A percentile compares a stretch with the other conserved stretches of the same genome.
Evolutionary conservation across 75 land plant genomes (phyloP).

Genomic region (Selaginella tamariscina): DNA sequence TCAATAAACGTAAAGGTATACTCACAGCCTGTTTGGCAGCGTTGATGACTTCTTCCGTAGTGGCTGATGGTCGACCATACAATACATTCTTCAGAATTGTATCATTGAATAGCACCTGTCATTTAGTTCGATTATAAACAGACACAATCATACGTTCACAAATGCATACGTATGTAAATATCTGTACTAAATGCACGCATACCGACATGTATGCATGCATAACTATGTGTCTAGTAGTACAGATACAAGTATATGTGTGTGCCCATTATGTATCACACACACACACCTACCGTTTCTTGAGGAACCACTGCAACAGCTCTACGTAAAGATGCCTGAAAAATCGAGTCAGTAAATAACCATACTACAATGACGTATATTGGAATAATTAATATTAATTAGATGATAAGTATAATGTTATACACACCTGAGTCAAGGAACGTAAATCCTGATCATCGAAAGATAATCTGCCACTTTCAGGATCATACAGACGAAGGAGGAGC

Average conservation of each 20-base stretch:
- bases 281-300: constrained; percentile 31
- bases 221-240: too few relatives aligned
- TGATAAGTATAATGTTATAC: neutral
- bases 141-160: too few relatives aligned
- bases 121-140: neutral
- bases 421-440: constrained; percentile 25
- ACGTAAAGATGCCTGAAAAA: constrained; percentile 26
- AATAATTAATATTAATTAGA: too few relatives aligned
- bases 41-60: constrained; percentile 25
- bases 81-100: constrained; percentile 27
- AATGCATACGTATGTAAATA: too few relatives aligned
- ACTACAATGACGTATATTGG: neutral
- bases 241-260: too few relatives aligned
- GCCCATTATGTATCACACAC: neutral
- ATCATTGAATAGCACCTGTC: constrained; percentile 36
- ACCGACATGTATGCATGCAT: too few relatives aligned
- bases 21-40: constrained; percentile 40
- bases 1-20: neutral
- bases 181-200: too few relatives aligned
- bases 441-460: constrained; percentile 30
- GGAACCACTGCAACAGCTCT: constrained; percentile 38
- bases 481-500: constrained; percentile 34
- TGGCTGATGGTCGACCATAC: constrained; percentile 32
- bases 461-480: constrained; percentile 25
- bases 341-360: neutral